These are phyloP conservation scores for Saccharomyces uvarum DNA, from an alignment of 1,139 yeast species.

Conservation along the genomic window DNA sequence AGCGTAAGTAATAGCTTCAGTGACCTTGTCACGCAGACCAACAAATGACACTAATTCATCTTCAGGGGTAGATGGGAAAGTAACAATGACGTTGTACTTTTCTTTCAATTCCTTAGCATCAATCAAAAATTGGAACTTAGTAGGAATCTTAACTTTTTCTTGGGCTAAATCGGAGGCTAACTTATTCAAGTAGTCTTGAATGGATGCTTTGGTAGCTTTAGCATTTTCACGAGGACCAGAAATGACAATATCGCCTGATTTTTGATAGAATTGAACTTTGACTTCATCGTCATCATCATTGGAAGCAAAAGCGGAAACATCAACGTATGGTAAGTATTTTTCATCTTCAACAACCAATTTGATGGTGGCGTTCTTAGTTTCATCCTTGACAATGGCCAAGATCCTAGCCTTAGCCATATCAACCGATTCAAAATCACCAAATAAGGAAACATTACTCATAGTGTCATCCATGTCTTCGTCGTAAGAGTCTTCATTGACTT, in stretches of 20 bases:
- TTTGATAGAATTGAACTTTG: constrained; percentile 18
- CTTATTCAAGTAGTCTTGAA: constrained; percentile 41
- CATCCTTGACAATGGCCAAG: constrained; percentile 64
- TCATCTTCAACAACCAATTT: constrained; percentile 42
- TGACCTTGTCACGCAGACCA: constrained; percentile 52
- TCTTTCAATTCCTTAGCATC: constrained; percentile 40
- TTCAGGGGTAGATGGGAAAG: constrained; percentile 41
- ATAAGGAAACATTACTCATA: constrained; percentile 54
- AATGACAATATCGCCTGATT: constrained; percentile 25
- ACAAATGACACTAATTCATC: constrained; percentile 51
- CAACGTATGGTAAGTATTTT: constrained; percentile 47
- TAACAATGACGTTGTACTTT: constrained; percentile 56
- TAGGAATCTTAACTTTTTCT: constrained; percentile 41
- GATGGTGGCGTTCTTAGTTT: constrained; percentile 52
- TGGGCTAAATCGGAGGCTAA: constrained; percentile 41
- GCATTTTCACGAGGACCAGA: constrained; percentile 33
- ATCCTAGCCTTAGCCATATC: constrained; percentile 66
- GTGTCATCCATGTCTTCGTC: constrained; percentile 45
- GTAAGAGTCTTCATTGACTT: constrained; percentile 31
- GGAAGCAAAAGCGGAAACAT: constrained; percentile 21
- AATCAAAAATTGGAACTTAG: constrained; percentile 45
- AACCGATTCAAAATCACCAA: constrained; percentile 83
- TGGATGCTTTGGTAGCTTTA: constrained; percentile 29
- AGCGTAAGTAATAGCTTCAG: constrained; percentile 51
- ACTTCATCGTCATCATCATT: constrained; percentile 16